Conservation (phyloP, 768 basidiomycete genomes). For the Exidia glandulosa region DNA sequence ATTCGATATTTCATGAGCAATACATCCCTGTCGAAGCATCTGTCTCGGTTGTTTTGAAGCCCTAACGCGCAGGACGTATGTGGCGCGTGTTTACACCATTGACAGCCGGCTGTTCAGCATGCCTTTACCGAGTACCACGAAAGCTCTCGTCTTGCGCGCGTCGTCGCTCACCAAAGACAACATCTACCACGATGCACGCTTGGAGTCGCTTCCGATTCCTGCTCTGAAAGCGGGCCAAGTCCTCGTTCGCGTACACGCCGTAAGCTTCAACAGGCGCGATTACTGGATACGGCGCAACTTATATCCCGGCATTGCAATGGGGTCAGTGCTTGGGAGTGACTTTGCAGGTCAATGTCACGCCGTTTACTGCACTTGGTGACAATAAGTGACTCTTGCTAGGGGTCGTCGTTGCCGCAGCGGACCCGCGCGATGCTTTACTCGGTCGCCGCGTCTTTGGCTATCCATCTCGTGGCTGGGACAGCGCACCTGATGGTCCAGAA, state of each 20-base stretch:
- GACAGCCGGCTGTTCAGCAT: too few relatives aligned
- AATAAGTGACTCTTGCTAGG: conserved; percentile 28
- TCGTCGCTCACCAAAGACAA: conserved; percentile 28
- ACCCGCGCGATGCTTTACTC: conserved; percentile 44
- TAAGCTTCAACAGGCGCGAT: conserved; percentile 69
- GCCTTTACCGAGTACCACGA: conserved; percentile 31
- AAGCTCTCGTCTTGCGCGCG: conserved; percentile 37
- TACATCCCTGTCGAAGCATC: too few relatives aligned
- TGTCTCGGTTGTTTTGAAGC: too few relatives aligned
- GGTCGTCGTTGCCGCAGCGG: conserved; percentile 46
- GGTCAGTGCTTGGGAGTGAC: conserved; percentile 56
- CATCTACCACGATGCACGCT: conserved; percentile 43
- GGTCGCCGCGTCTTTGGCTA: conserved; percentile 61
- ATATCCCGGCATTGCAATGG: conserved; percentile 54
- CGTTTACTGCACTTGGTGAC: neutral
- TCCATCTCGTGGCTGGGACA: conserved; percentile 70
- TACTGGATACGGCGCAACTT: conserved; percentile 65
- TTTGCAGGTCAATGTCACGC: conserved; percentile 43
- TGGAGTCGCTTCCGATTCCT: conserved; percentile 42
- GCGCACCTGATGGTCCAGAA: conserved; percentile 54
- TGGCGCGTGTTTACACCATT: too few relatives aligned
- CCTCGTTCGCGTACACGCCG: conserved; percentile 57
- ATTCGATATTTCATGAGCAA: too few relatives aligned
- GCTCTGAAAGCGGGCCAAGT: conserved; percentile 44
- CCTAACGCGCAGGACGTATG: too few relatives aligned